phyloP scores from a whole-genome alignment of 306 rosid species.

The Dryas octopetala region DNA sequence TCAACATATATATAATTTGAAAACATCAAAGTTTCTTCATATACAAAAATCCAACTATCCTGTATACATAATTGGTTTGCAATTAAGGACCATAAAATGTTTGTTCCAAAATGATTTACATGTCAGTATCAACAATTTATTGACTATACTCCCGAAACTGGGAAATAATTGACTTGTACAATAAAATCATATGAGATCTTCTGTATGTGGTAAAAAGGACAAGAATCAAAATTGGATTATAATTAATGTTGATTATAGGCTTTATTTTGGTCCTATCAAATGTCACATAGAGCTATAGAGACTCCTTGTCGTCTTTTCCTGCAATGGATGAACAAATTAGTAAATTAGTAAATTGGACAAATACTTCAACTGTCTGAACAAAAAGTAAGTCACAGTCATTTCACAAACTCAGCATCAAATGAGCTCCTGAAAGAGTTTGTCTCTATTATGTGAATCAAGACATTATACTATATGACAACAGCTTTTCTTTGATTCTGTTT shows the following conservation, averaged over 20 bases:
- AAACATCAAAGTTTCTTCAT: not conserved
- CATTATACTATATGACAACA: not conserved
- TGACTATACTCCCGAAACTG: not conserved
- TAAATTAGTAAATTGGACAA: not conserved
- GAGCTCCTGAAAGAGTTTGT: not conserved
- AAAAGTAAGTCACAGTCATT: not conserved
- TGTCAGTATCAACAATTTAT: not conserved
- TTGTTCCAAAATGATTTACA: slow-evolving; percentile 2
- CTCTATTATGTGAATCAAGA: no score
- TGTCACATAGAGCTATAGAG: not conserved
- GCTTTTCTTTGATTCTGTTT: not conserved
- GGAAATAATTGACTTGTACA: not conserved
- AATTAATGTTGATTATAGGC: not conserved
- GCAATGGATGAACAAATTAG: not conserved
- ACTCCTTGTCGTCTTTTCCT: slow-evolving; percentile 1
- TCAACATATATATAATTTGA: not conserved
- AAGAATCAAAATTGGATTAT: not conserved
- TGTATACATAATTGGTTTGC: not conserved
- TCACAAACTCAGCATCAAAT: not conserved
- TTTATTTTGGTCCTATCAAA: slow-evolving; percentile 2
- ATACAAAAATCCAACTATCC: not conserved
- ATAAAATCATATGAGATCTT: not conserved
- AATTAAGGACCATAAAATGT: not conserved
- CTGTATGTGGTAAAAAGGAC: not conserved
- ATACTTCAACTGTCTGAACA: not conserved